These are phyloP conservation scores for Plasmodium yoelii DNA, from an alignment of 169 alveolate species.

Conservation along the genomic window DNA sequence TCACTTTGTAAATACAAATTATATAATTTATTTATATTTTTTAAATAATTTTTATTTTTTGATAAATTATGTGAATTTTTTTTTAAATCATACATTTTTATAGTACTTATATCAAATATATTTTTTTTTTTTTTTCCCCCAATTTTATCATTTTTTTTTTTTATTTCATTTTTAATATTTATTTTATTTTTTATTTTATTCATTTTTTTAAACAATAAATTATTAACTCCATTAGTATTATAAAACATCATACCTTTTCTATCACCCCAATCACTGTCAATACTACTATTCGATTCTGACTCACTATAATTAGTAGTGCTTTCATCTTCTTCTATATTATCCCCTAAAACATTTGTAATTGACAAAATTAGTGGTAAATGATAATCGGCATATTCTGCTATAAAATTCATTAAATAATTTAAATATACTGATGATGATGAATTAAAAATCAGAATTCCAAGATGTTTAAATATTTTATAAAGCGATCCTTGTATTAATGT, in stretches of 20 bases:
- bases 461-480: constrained; percentile 40
- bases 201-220: too few species aligned
- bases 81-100: constrained; percentile 1
- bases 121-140: background rate
- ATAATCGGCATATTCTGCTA: constrained; percentile 60
- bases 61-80: constrained; percentile 8
- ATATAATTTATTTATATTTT: constrained; percentile 24
- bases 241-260: background rate
- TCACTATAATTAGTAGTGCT: background rate
- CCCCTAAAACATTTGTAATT: constrained; percentile 21
- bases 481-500: constrained; percentile 71
- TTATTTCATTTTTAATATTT: background rate
- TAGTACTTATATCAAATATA: constrained; percentile 26
- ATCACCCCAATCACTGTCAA: background rate
- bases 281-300: background rate
- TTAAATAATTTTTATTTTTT: constrained; percentile 58
- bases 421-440: constrained; percentile 30
- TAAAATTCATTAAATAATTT: constrained; percentile 39
- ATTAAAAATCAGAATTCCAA: constrained; percentile 19
- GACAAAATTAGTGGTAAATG: constrained; percentile 58
- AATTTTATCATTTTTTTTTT: background rate
- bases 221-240: too few species aligned
- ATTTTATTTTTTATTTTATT: too few species aligned
- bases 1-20: constrained; percentile 25
- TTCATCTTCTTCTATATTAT: background rate